phyloP scores from a whole-genome alignment of 176 grass and related monocot species.

The Olyra latifolia region DNA sequence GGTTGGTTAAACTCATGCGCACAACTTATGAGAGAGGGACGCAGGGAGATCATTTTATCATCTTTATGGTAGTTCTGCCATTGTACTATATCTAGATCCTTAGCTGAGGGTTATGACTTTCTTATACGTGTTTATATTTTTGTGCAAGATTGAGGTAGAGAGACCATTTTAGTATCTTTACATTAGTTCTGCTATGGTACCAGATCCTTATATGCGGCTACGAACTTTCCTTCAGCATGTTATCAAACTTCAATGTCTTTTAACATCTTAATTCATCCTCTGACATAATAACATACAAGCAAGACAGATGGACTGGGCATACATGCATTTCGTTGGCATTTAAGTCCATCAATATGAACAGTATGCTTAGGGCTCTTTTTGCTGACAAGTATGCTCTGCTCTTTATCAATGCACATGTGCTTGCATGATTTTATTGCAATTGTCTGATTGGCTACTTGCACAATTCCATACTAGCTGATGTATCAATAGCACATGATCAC shows the following conservation, averaged over 20 bases:
- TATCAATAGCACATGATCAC: neutral
- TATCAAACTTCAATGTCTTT: neutral
- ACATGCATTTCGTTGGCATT: neutral
- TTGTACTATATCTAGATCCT: neutral
- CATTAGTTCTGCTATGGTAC: neutral
- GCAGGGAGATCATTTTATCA: neutral
- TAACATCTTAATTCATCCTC: neutral
- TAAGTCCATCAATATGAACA: slow-evolving; percentile 1
- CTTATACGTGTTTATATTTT: neutral
- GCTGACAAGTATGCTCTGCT: neutral
- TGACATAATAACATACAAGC: neutral
- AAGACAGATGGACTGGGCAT: slow-evolving; percentile 1
- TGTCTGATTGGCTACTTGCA: too few relatives aligned
- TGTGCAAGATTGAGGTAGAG: neutral
- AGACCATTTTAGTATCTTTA: slow-evolving; percentile 1
- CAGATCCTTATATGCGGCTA: neutral
- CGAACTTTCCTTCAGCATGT: neutral
- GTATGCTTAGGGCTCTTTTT: neutral
- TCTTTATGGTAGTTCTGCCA: neutral
- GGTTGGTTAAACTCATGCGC: neutral
- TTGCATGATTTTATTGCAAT: slow-evolving; percentile 31
- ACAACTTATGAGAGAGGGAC: neutral
- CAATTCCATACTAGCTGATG: neutral
- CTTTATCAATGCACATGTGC: neutral
- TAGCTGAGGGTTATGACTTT: neutral